Conservation (phyloP, 2,329 filamentous ascomycete genomes). For the Penicillium sp. region DNA sequence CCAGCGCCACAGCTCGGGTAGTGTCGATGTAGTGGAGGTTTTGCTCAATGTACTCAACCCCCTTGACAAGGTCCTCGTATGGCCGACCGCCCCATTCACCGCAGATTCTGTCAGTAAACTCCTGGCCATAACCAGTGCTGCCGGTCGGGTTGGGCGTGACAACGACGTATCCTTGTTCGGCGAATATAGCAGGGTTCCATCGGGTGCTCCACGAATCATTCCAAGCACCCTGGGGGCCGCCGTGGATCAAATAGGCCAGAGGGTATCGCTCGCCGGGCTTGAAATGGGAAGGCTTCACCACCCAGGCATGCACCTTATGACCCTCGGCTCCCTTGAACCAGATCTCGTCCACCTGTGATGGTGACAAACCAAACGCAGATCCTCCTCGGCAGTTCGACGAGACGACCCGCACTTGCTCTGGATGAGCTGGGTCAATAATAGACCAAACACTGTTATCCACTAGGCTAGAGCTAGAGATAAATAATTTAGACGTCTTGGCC, state of each 20-base stretch:
- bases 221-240: constrained; percentile 57
- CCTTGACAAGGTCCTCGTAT: constrained; percentile 60
- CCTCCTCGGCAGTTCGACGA: constrained; percentile 46
- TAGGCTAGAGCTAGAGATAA: constrained; percentile 49
- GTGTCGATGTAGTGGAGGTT: constrained; percentile 59
- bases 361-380: constrained; percentile 46
- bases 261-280: constrained; percentile 54
- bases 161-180: constrained; percentile 64
- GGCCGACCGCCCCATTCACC: constrained; percentile 59
- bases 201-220: constrained; percentile 59
- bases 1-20: constrained; percentile 56
- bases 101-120: constrained; percentile 56
- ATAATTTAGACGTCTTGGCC: constrained; percentile 41
- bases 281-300: constrained; percentile 54
- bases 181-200: constrained; percentile 61
- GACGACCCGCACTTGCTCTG: constrained; percentile 36
- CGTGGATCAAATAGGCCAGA: constrained; percentile 58
- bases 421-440: constrained; percentile 43
- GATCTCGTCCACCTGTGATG: constrained; percentile 48
- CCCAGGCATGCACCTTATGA: constrained; percentile 50
- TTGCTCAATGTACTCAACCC: constrained; percentile 56
- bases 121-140: constrained; percentile 60
- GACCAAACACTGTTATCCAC: constrained; percentile 51
- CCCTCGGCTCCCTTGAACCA: constrained; percentile 53
- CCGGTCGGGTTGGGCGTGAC: constrained; percentile 64